Percentiles rank a stretch among this genome's conserved stretches.
Evolutionary conservation across 2,329 filamentous ascomycete species (phyloP).

Genomic region (Penicillium sp.): DNA sequence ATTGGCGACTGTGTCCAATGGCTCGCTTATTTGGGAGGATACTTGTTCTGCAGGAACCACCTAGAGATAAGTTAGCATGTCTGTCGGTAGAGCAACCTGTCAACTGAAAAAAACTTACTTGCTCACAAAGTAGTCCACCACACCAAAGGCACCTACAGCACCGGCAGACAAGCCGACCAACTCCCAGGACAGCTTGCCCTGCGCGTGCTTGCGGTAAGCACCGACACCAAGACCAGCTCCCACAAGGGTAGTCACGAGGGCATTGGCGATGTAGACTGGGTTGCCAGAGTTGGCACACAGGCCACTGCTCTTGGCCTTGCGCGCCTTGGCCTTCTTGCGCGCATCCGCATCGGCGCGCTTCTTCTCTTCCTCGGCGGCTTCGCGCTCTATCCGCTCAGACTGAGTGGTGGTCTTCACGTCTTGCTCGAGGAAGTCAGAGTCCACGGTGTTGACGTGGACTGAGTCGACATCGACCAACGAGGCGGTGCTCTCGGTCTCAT

Average conservation of each 20-base stretch:
- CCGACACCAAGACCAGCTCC: slow-evolving; percentile 43
- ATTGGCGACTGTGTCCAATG: background rate
- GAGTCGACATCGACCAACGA: slow-evolving; percentile 46
- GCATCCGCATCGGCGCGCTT: slow-evolving; percentile 17
- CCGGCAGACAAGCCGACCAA: slow-evolving; percentile 41
- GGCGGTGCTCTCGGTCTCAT: slow-evolving; percentile 38
- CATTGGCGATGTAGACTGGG: slow-evolving; percentile 45
- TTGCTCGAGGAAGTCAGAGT: slow-evolving; percentile 39
- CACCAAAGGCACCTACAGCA: slow-evolving; percentile 41
- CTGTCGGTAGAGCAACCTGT: too few species aligned
- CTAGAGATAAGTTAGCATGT: slow-evolving; percentile 27
- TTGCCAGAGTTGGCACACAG: slow-evolving; percentile 41
- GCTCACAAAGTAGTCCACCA: slow-evolving; percentile 47
- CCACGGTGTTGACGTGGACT: slow-evolving; percentile 42
- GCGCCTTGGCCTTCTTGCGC: slow-evolving; percentile 26
- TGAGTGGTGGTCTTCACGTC: slow-evolving; percentile 44
- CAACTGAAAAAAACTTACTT: slow-evolving; percentile 35
- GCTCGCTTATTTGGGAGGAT: slow-evolving; percentile 41
- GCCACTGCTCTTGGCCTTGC: slow-evolving; percentile 32
- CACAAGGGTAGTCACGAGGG: slow-evolving; percentile 38
- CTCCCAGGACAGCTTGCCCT: slow-evolving; percentile 45
- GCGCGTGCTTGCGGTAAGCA: slow-evolving; percentile 44
- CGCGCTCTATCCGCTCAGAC: slow-evolving; percentile 41
- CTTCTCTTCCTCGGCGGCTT: slow-evolving; percentile 28
- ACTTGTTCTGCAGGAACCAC: slow-evolving; percentile 49